Evolutionary conservation across 306 rosid genomes (phyloP), one percentile per base, ranked within the genome.

Genomic region (Acacia confusa): DNA sequence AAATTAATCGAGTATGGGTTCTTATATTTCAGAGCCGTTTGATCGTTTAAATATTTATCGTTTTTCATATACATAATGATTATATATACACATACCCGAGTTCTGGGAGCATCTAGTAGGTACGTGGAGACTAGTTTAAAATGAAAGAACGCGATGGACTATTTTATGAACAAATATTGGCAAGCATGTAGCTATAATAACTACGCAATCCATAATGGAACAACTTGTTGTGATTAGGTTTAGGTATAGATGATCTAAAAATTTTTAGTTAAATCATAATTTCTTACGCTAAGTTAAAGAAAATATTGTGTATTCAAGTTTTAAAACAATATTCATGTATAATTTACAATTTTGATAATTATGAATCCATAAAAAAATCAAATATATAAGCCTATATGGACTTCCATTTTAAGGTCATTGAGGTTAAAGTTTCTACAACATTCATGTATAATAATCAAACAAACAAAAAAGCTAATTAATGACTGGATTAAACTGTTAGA

Each of bases 91-190:
- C 41, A 72, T 36, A 70, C 25, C 20, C 4, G 79, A 79, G 70
- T 74, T 83, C 83, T 47, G 76, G 72, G 50, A 77, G 85, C 81
- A 60, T 81, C 83, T 36, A 66, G 48, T 8, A 28, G 47, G 55
- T 67, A 19, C 14, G 83, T 74, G 74, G 53, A 69, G 53, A 69
- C 32, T 27, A 69, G 67, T 69, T 77, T 81, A 76, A 65, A 44
- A 76, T 72, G 47, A 36, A 72, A 19, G 60, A 52, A 17, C 9
- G 60, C 60, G 9, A 50, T 50, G 9, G 3, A 52, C 9, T 20
- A 52, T 52, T 52, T 52, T 52, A 19, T 52, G 60, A 52, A 19
- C 10, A 17, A 5, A 52, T 20, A 52, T 52, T 52, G 58, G 58
- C 24, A 52, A 17, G 58, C 55, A 48, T 52, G 60, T 19, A 22